Conservation (phyloP, 2,329 filamentous ascomycete species). For the Cadophora sp. region DNA sequence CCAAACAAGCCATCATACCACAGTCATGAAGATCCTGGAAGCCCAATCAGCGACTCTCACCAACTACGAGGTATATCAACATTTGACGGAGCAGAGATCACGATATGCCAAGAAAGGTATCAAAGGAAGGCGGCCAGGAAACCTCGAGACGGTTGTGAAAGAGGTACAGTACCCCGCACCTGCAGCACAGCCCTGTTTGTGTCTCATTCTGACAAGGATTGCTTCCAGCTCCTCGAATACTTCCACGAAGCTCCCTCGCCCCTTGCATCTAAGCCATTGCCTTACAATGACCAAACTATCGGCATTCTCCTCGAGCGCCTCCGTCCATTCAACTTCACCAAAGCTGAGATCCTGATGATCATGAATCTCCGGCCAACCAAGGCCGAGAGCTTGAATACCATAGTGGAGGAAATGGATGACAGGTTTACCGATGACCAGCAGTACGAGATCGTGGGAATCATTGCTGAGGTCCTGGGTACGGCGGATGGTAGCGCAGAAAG, state of each 20-base stretch:
- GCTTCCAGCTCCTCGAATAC: constrained; percentile 63
- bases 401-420: constrained; percentile 69
- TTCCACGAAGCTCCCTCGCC: constrained; percentile 61
- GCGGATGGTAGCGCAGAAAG: constrained; percentile 41
- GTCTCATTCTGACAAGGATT: constrained; percentile 18
- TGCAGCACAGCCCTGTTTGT: neutral
- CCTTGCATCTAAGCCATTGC: constrained; percentile 48
- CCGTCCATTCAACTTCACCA: constrained; percentile 65
- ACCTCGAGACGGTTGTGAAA: constrained; percentile 65
- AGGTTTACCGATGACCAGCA: constrained; percentile 67
- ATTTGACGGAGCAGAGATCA: constrained; percentile 62
- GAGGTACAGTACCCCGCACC: constrained; percentile 57
- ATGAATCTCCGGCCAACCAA: constrained; percentile 68
- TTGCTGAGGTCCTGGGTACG: constrained; percentile 62
- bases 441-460: constrained; percentile 60
- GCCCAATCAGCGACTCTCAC: constrained; percentile 72
- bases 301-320: constrained; percentile 60
- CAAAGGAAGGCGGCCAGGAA: constrained; percentile 54
- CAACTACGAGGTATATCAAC: constrained; percentile 76
- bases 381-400: constrained; percentile 63
- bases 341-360: constrained; percentile 73
- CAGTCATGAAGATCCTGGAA: constrained; percentile 70
- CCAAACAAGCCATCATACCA: constrained; percentile 3
- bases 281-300: constrained; percentile 60
- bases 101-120: constrained; percentile 28